Conservation (phyloP, 352 stramenopile species). For the Phytophthora meadii region DNA sequence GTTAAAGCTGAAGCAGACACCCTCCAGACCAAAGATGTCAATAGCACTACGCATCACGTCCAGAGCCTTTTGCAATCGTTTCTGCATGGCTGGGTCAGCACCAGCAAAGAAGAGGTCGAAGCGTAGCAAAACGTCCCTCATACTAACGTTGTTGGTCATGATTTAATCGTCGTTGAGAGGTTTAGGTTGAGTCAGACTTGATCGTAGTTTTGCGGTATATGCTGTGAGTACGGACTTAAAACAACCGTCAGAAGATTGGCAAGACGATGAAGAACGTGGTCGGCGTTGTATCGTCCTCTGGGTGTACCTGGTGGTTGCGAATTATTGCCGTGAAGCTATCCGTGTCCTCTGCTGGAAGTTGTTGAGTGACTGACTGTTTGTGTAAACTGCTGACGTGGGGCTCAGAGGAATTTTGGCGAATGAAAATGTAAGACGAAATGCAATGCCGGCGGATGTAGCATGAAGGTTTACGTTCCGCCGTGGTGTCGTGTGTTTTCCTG, state of each 20-base stretch:
- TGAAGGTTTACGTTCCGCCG: conserved; percentile 7
- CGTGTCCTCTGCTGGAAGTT: conserved; percentile 16
- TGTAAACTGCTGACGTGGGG: conserved; percentile 34
- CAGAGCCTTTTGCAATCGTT: conserved; percentile 69
- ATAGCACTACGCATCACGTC: conserved; percentile 80
- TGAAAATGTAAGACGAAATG: conserved; percentile 17
- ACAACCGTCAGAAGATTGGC: conserved; percentile 3
- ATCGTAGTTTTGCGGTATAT: background rate
- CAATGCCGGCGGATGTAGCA: no score
- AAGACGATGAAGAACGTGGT: conserved; percentile 9
- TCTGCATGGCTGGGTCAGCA: conserved; percentile 50
- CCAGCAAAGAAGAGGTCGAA: conserved; percentile 74
- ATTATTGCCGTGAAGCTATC: conserved; percentile 1
- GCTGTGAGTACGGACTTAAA: background rate
- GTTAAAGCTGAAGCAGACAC: conserved; percentile 92
- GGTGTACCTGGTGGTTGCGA: background rate
- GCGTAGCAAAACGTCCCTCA: conserved; percentile 42
- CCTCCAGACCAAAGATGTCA: conserved; percentile 81
- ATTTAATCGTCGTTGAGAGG: conserved; percentile 3
- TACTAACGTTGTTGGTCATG: conserved; percentile 29
- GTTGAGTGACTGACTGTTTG: conserved; percentile 21
- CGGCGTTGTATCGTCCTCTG: background rate
- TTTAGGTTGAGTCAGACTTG: conserved; percentile 3
- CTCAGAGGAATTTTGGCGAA: conserved; percentile 22
- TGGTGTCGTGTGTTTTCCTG: conserved; percentile 9